phyloP scores from a whole-genome alignment of 208 protist species.

The Trypanosoma lewisi region DNA sequence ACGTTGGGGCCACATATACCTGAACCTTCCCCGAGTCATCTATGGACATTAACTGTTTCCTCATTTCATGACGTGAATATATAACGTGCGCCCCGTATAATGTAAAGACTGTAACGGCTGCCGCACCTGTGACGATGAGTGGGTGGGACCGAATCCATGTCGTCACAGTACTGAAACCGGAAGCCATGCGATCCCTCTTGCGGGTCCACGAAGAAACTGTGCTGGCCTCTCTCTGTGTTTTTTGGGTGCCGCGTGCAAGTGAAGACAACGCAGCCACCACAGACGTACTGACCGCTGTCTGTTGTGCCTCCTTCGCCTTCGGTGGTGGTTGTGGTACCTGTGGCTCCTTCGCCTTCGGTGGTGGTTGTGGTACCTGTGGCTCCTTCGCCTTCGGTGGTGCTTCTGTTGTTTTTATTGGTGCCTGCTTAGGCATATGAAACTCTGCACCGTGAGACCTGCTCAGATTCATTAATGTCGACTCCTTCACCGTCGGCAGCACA shows the following conservation, averaged over 20 bases:
- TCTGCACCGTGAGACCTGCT: no score
- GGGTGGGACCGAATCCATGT: slow-evolving; percentile 6
- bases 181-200: not conserved
- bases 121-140: not conserved
- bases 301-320: no score
- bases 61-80: not conserved
- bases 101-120: not conserved
- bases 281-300: not conserved
- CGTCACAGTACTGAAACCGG: not conserved
- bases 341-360: no score
- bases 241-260: not conserved
- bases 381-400: not conserved
- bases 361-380: not conserved
- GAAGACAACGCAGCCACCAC: not conserved
- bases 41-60: slow-evolving; percentile 4
- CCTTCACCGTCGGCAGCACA: not conserved
- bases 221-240: not conserved
- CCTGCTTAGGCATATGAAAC: not conserved
- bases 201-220: not conserved
- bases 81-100: not conserved
- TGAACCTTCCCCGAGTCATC: slow-evolving; percentile 27
- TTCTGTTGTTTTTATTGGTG: not conserved
- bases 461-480: no score
- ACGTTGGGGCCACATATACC: slow-evolving; percentile 27
- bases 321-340: no score